phyloP scores from a whole-genome alignment of 306 rosid species.

The Styphnolobium japonicum region DNA sequence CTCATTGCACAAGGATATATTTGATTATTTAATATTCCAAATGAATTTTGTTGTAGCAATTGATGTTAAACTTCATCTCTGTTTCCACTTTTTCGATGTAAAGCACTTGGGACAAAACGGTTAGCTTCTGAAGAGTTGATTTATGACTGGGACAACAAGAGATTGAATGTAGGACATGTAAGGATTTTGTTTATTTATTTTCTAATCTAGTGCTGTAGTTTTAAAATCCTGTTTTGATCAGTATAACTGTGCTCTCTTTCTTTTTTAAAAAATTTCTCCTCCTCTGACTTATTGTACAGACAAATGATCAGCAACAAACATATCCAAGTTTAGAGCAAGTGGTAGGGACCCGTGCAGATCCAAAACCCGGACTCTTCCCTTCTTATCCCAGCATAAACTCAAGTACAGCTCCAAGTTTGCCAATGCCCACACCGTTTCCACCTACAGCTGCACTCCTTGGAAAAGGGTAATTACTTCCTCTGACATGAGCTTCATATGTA shows the following conservation, averaged over 20 bases:
- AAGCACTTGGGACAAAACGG: conserved; percentile 88
- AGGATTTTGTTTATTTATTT: conserved; percentile 32
- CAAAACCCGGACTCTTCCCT: conserved; percentile 46
- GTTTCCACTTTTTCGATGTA: conserved; percentile 26
- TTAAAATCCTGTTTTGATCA: background rate
- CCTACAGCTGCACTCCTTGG: conserved; percentile 69
- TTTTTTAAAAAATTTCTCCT: background rate
- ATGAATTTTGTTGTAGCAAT: background rate
- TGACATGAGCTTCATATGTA: background rate
- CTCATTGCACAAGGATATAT: background rate
- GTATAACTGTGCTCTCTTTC: background rate
- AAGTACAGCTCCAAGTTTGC: conserved; percentile 46
- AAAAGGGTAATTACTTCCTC: conserved; percentile 68
- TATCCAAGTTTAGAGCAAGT: conserved; percentile 52
- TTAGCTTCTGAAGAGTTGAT: conserved; percentile 86
- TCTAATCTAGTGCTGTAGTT: background rate
- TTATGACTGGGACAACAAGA: conserved; percentile 85
- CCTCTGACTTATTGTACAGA: conserved; percentile 34
- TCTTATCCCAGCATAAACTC: conserved; percentile 42
- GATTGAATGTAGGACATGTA: conserved; percentile 85
- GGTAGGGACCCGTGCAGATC: conserved; percentile 49
- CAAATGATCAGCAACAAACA: conserved; percentile 55
- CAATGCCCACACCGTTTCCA: conserved; percentile 49
- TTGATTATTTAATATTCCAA: conserved; percentile 10
- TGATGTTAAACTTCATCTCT: conserved; percentile 25